Evolutionary conservation across 108 stramenopile species (phyloP).

Genomic region (Hondaea fermentalgiana): DNA sequence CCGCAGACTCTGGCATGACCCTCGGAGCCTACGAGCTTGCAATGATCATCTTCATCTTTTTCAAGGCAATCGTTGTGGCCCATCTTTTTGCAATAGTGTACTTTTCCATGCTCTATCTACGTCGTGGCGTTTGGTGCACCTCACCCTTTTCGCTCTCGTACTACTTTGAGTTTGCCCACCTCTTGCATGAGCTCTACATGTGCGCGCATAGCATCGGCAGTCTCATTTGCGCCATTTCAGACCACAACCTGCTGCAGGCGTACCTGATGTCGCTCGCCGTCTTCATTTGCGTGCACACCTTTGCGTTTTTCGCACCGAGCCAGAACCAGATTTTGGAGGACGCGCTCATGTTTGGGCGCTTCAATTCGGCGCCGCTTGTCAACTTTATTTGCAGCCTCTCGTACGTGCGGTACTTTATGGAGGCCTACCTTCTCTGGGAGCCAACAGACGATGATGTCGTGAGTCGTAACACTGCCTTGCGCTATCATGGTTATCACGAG

Average conservation of each 20-base stretch:
- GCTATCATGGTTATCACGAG: neutral
- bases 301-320: constrained; percentile 8
- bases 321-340: neutral
- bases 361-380: neutral
- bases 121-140: neutral
- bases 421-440: neutral
- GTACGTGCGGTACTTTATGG: constrained; percentile 5
- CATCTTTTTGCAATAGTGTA: neutral
- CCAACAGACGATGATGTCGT: neutral
- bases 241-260: neutral
- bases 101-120: neutral
- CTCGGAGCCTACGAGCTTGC: constrained; percentile 14
- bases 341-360: neutral
- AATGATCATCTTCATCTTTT: neutral
- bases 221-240: neutral
- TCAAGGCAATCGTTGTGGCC: neutral
- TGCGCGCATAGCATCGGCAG: neutral
- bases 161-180: constrained; percentile 11
- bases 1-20: neutral
- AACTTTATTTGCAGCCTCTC: neutral
- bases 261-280: neutral
- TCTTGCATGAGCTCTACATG: neutral
- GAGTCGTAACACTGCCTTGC: neutral
- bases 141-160: neutral
- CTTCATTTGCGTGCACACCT: neutral